Percentiles rank a stretch among this genome's conserved stretches.
phyloP scores from a whole-genome alignment of 208 protist genomes.

The Tritrichomonas foetus region DNA sequence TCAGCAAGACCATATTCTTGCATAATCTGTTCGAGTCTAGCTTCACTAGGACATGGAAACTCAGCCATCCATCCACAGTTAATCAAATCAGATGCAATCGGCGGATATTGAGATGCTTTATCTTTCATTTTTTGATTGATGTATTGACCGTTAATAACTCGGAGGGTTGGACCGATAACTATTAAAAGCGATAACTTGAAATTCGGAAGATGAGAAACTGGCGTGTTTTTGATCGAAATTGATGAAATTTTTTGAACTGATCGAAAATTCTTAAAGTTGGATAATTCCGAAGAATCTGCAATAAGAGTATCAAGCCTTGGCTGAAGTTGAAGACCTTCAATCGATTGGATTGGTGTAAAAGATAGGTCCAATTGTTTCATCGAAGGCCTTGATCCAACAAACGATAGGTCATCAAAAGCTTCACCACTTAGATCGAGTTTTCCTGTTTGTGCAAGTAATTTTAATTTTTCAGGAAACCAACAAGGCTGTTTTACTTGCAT shows the following conservation, averaged over 20 bases:
- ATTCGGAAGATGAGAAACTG: neutral
- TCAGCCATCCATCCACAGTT: conserved; percentile 16
- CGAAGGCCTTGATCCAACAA: neutral
- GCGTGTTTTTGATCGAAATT: neutral
- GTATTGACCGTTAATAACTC: neutral
- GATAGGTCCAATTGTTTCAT: neutral
- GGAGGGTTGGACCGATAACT: neutral
- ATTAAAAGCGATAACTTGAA: neutral
- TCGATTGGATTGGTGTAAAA: neutral
- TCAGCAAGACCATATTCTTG: neutral
- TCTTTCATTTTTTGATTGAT: neutral
- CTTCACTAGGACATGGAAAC: neutral
- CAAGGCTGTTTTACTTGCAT: too few species aligned
- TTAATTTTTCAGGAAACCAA: too few species aligned
- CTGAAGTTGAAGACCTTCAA: neutral
- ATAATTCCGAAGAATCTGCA: neutral
- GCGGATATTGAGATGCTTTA: neutral
- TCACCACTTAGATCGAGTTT: neutral
- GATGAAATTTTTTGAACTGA: neutral
- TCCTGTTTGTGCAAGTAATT: neutral
- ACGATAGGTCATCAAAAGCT: neutral
- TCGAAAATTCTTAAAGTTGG: neutral
- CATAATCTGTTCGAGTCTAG: neutral
- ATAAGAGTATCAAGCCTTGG: neutral
- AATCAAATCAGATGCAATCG: neutral